Percentiles rank a stretch among this genome's conserved stretches.
phyloP scores from a whole-genome alignment of 2,329 filamentous ascomycete genomes.

The Phoma sp. region DNA sequence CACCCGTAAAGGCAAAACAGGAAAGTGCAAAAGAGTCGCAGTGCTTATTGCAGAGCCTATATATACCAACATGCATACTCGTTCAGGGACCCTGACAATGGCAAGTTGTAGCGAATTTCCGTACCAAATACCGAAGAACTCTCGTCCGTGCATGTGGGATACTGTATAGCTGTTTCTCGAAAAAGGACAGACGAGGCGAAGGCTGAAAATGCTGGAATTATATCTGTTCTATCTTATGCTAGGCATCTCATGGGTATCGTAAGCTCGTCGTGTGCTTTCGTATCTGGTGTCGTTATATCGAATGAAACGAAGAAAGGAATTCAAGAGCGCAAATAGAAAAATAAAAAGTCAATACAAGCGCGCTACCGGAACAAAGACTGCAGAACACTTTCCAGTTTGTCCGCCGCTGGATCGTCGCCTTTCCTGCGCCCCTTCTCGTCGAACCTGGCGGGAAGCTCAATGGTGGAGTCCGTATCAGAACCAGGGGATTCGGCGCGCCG shows the following conservation, averaged over 20 bases:
- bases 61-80: too few species aligned
- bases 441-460: conserved; percentile 47
- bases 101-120: too few species aligned
- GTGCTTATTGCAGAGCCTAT: too few species aligned
- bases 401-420: conserved; percentile 43
- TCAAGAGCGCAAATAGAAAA: background rate
- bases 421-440: conserved; percentile 40
- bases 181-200: background rate
- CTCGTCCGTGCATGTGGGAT: too few species aligned
- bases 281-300: conserved; percentile 4
- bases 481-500: conserved; percentile 33
- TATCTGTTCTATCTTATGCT: conserved; percentile 10
- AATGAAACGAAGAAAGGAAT: background rate
- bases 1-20: too few species aligned
- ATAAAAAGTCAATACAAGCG: background rate
- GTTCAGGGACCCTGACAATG: too few species aligned
- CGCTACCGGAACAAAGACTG: conserved; percentile 36
- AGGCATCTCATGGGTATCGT: conserved; percentile 12
- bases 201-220: background rate
- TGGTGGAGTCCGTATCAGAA: conserved; percentile 41
- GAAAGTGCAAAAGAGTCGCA: too few species aligned
- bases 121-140: too few species aligned
- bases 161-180: background rate
- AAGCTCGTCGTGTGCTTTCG: conserved; percentile 2
- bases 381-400: conserved; percentile 44